These are phyloP conservation scores for Suillus decipiens DNA, from an alignment of 768 basidiomycete species.

Conservation along the genomic window DNA sequence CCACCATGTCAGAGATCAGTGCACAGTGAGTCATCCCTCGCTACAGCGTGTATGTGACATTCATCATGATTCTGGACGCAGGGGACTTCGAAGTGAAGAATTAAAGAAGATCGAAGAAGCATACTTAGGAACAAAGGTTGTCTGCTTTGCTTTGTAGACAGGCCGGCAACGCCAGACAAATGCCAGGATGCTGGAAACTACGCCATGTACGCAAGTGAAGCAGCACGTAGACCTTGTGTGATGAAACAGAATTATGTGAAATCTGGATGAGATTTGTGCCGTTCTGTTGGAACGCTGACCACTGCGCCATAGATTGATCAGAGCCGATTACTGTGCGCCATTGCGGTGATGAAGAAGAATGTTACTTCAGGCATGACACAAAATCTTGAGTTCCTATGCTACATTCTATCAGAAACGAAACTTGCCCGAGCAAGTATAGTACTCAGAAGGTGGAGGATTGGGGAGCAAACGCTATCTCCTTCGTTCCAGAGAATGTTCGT, in stretches of 20 bases:
- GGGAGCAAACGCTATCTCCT: neutral
- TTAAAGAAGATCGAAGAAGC: constrained; percentile 9
- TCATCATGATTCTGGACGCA: neutral
- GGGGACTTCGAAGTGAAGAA: constrained; percentile 1
- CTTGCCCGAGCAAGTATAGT: neutral
- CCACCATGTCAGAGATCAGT: neutral
- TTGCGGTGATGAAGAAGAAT: constrained; percentile 7
- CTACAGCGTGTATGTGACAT: neutral
- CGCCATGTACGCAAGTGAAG: neutral
- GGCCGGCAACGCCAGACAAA: constrained; percentile 1
- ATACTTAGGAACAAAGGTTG: constrained; percentile 1
- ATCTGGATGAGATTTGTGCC: constrained; percentile 1
- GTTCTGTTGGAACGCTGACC: neutral
- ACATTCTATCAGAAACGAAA: constrained; percentile 5
- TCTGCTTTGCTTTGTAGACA: constrained; percentile 4
- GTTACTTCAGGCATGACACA: neutral
- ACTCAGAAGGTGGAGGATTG: neutral
- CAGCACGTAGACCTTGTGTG: constrained; percentile 1
- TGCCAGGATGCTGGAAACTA: neutral
- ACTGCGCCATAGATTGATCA: constrained; percentile 1
- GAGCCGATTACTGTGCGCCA: neutral
- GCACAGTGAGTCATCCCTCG: neutral
- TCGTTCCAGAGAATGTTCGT: constrained; percentile 1
- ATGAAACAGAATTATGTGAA: constrained; percentile 1
- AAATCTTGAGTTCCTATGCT: neutral